Evolutionary conservation across 352 stramenopile species (phyloP), one percentile per base, ranked within the genome.

Genomic region (Pythium pyrilobum): DNA sequence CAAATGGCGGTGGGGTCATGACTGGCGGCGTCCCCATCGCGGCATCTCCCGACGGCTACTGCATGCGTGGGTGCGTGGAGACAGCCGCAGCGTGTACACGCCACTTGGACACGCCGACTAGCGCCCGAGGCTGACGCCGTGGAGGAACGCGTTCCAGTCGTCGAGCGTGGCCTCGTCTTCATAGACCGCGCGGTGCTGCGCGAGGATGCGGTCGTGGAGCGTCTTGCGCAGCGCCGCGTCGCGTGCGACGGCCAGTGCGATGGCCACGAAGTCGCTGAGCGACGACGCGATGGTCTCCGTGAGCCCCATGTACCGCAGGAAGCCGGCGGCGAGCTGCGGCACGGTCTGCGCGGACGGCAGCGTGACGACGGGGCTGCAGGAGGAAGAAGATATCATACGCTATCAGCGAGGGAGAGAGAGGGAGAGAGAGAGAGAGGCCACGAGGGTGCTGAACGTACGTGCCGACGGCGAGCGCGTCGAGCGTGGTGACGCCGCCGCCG

Each of bases 401-500:
- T 41, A 21, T 41, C 1, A 32, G 5, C 39, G 34, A 48, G 47
- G 46, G 24, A n/a, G 32, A 45, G 24, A 46, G 44, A 16, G n/a
- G 13, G 25, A 27, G 9, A 47, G 21, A 21, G 3, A 58, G 16
- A 37, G 13, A 13, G 31, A 43, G 27, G 24, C 16, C 0, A 46
- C 3, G 2, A 28, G 8, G 23, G 39, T 15, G 6, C 47, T 8
- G 6, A n/a, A 80, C 79, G 45, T 76, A 87, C 69, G 83, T 77
- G 54, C 83, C 83, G 42, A 88, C 72, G 18, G 81, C 69, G 52
- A 96, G 69, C 2, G 81, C 77, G 29, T 96, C 86, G 25, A 96
- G 72, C 8, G 77, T 87, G 5, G 84, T 95, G 29, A 96, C 82
- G 24, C 86, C 84, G 13, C 86, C 83, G 24, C 84, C 86, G 28